Base-by-base conservation (phyloP, 202 grass and related monocot species). In the Elaeis oleifera region DNA sequence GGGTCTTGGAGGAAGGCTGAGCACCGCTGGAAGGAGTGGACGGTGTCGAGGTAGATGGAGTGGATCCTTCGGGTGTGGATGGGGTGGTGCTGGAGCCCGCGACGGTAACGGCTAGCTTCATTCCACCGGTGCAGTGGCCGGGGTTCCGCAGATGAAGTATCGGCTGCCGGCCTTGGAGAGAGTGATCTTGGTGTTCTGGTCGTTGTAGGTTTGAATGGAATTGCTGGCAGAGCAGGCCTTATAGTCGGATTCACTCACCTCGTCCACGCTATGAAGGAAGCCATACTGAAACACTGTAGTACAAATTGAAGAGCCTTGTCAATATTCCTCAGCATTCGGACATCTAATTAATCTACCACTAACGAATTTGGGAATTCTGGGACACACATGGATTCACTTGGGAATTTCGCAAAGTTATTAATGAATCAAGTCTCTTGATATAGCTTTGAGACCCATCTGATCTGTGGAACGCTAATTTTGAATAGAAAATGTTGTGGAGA, bases 71-170 rank as follows among this genome's bases (percentile, higher is more conserved):
- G 11, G 67, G 18, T 24, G 24, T 22, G 0, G 71, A 65, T 49
- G 75, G 50, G 23, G 39, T 50, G 5, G 19, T 49, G 26, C 49
- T 54, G 18, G 14, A 61, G 29, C n/a, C 52, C 23, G 74, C 56
- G 51, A 82, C 75, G 5, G 69, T 80, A 55, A 85, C 58, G 49
- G 71, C 57, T 54, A 94, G 75, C 73, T 94, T 88, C 89, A 94
- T 94, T n/a, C 89, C 89, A 18, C 24, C 0, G 20, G 78, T 69
- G 76, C 89, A 94, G 61, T 94, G 89, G 11, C 81, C 81, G 3
- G 56, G 19, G 64, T 16, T 28, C 81, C 78, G 52, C 89, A 94
- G 75, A 94, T 84, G 89, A 88, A 92, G 78, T 94, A 85, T 39
- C 89, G 84, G 13, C 78, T 80, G 18, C 89, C 84, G 18, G 81